A percentile compares a stretch with the other conserved stretches of the same genome.
phyloP scores from a whole-genome alignment of 106 monocot genomes.

The Apostasia ramifera region DNA sequence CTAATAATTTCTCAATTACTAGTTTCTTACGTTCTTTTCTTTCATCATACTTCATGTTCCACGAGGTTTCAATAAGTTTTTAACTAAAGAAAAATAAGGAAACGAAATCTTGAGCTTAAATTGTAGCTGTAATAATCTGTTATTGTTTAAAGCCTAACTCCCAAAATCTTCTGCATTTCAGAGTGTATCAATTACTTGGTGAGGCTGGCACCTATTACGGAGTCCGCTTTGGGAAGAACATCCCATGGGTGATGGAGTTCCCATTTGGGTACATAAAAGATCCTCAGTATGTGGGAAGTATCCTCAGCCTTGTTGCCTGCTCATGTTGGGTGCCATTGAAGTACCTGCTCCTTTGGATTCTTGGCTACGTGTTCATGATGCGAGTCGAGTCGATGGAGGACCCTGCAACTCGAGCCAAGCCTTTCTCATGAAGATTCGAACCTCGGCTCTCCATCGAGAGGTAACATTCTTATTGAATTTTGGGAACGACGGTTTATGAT shows the following conservation, averaged over 20 bases:
- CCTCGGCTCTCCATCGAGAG: too few species aligned
- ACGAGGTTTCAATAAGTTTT: too few species aligned
- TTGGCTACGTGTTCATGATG: slow-evolving; percentile 83
- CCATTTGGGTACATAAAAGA: slow-evolving; percentile 95
- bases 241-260: slow-evolving; percentile 85
- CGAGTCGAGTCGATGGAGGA: slow-evolving; percentile 66
- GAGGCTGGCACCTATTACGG: slow-evolving; percentile 89
- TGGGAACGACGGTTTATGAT: too few species aligned
- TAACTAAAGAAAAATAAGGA: too few species aligned
- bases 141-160: too few species aligned
- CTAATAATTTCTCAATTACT: too few species aligned
- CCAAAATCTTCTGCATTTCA: slow-evolving; percentile 12
- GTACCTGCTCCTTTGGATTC: slow-evolving; percentile 67
- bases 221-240: slow-evolving; percentile 74
- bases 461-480: too few species aligned
- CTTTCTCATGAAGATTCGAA: slow-evolving; percentile 12
- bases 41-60: too few species aligned
- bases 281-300: slow-evolving; percentile 88
- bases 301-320: slow-evolving; percentile 65
- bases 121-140: too few species aligned
- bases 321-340: slow-evolving; percentile 59
- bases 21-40: too few species aligned
- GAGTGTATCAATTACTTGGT: slow-evolving; percentile 91
- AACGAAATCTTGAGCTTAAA: too few species aligned
- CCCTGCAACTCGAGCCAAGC: slow-evolving; percentile 62